phyloP scores from a whole-genome alignment of 176 grass and related monocot species.

The Paspalum vaginatum region DNA sequence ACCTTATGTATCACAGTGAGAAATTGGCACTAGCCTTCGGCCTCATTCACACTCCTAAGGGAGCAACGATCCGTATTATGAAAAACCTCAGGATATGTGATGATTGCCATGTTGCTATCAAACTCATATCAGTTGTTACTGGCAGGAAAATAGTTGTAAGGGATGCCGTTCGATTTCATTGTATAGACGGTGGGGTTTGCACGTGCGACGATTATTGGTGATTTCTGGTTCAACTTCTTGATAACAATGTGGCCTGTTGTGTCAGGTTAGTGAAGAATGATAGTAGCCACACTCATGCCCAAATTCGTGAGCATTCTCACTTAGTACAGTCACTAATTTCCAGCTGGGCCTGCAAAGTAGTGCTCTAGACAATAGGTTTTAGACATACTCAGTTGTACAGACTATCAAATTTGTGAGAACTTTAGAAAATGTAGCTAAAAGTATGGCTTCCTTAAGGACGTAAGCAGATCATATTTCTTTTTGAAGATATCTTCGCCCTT shows the following conservation, averaged over 20 bases:
- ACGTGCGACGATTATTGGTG: conserved; percentile 84
- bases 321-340: not conserved
- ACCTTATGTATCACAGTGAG: conserved; percentile 79
- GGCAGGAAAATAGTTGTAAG: conserved; percentile 65
- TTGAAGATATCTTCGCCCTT: too few relatives aligned
- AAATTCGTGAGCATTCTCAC: conserved; percentile 1
- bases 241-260: not conserved
- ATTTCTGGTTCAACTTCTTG: not conserved
- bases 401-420: not conserved
- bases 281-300: not conserved
- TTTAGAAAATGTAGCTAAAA: not conserved
- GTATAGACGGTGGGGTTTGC: conserved; percentile 66
- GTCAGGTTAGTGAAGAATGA: not conserved
- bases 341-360: not conserved
- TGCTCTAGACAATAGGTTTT: not conserved
- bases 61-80: conserved; percentile 61
- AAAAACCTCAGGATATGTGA: conserved; percentile 83
- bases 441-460: too few relatives aligned
- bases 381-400: not conserved
- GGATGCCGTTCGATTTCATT: conserved; percentile 74
- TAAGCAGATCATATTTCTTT: too few relatives aligned
- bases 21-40: conserved; percentile 74
- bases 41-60: conserved; percentile 52
- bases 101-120: conserved; percentile 78
- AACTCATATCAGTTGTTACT: conserved; percentile 65